Percentiles rank a stretch among this genome's conserved stretches.
Evolutionary conservation across 2,329 filamentous ascomycete species (phyloP).

Genomic region (Diaporthe helianthi): DNA sequence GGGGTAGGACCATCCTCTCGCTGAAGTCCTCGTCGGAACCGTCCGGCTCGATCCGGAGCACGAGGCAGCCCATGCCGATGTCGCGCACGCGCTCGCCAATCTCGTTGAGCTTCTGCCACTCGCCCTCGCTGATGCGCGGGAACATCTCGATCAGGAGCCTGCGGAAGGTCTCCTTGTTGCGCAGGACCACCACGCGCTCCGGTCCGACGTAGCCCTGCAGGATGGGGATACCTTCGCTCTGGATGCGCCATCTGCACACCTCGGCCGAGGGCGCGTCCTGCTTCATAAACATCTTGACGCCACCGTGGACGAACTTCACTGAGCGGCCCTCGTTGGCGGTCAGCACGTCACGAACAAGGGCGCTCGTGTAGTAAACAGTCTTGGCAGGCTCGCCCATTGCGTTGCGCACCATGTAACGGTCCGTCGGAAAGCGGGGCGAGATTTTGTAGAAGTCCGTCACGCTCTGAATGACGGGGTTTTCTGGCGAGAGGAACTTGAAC

Average conservation of each 20-base stretch:
- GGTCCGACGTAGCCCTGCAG: slow-evolving; percentile 89
- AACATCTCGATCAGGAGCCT: slow-evolving; percentile 95
- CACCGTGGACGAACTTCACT: slow-evolving; percentile 94
- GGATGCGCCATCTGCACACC: slow-evolving; percentile 92
- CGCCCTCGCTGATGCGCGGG: slow-evolving; percentile 79
- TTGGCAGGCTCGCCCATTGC: slow-evolving; percentile 86
- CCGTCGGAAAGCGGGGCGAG: slow-evolving; percentile 81
- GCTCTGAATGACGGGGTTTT: slow-evolving; percentile 76
- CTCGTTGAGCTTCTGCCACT: slow-evolving; percentile 80
- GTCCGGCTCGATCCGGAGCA: slow-evolving; percentile 82
- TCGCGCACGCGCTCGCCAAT: slow-evolving; percentile 83
- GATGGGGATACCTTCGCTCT: slow-evolving; percentile 91
- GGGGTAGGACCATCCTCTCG: slow-evolving; percentile 85
- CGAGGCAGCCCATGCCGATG: slow-evolving; percentile 89
- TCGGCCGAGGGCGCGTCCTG: slow-evolving; percentile 88
- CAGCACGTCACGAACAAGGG: slow-evolving; percentile 84
- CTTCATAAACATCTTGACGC: slow-evolving; percentile 99
- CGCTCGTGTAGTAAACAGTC: slow-evolving; percentile 95
- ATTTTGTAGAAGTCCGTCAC: slow-evolving; percentile 89
- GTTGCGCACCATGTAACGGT: slow-evolving; percentile 97
- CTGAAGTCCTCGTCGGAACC: slow-evolving; percentile 64
- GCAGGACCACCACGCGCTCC: slow-evolving; percentile 75
- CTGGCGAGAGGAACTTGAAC: slow-evolving; percentile 84
- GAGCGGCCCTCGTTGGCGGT: slow-evolving; percentile 86
- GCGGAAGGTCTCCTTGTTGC: slow-evolving; percentile 79